These are phyloP conservation scores for Filobasidium floriforme DNA, from an alignment of 768 basidiomycete species.

Conservation along the genomic window DNA sequence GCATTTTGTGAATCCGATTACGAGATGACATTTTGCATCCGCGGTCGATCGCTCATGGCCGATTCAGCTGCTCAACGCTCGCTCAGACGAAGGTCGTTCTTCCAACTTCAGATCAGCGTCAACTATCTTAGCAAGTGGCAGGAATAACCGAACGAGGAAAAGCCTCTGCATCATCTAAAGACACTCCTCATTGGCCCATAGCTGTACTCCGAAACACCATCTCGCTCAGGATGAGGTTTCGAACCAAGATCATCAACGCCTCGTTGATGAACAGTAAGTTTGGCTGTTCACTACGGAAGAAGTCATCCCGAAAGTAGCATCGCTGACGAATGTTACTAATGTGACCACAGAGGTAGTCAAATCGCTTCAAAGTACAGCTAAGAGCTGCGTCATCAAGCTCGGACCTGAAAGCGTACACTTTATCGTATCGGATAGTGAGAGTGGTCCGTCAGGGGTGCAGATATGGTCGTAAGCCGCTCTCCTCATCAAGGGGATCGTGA, in stretches of 20 bases:
- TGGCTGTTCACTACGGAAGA: background rate
- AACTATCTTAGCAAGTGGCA: background rate
- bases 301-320: background rate
- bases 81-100: too few species aligned
- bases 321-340: constrained; percentile 12
- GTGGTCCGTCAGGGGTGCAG: constrained; percentile 41
- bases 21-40: background rate
- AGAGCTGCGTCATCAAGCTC: constrained; percentile 35
- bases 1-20: too few species aligned
- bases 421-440: constrained; percentile 42
- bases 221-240: constrained; percentile 34
- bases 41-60: background rate
- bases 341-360: constrained; percentile 34
- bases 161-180: background rate
- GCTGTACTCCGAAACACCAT: background rate
- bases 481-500: background rate
- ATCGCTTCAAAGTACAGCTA: constrained; percentile 34
- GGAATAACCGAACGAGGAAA: too few species aligned
- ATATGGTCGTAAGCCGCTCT: constrained; percentile 43
- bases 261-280: constrained; percentile 35
- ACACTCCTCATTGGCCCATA: too few species aligned
- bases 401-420: constrained; percentile 38
- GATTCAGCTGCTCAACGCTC: too few species aligned
- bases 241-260: constrained; percentile 38
- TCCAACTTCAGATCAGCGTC: too few species aligned